These are phyloP conservation scores for Yamadazyma insecticola DNA, from an alignment of 805 yeast species.

Conservation along the genomic window DNA sequence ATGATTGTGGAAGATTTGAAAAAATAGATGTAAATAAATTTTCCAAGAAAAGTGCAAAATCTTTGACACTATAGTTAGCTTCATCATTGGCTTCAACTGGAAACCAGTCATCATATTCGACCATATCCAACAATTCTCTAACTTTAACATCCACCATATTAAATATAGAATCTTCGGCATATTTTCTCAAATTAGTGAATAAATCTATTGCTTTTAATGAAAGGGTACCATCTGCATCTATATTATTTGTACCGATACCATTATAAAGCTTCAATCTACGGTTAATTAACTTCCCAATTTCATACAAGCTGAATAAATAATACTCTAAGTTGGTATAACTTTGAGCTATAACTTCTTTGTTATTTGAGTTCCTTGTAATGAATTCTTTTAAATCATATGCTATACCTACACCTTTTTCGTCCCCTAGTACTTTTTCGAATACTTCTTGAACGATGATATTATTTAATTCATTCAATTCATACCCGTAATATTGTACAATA, in stretches of 20 bases:
- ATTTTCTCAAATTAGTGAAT: conserved; percentile 56
- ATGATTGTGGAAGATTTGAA: conserved; percentile 71
- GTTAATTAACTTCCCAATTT: conserved; percentile 50
- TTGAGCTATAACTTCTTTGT: conserved; percentile 89
- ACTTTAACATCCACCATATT: conserved; percentile 78
- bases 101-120: conserved; percentile 78
- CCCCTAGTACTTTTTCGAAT: conserved; percentile 65
- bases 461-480: conserved; percentile 53
- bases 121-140: conserved; percentile 73
- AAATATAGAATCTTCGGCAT: conserved; percentile 77
- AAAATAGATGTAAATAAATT: conserved; percentile 83
- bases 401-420: conserved; percentile 46
- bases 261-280: conserved; percentile 31
- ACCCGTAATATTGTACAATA: conserved; percentile 58
- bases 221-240: conserved; percentile 34
- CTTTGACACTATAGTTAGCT: conserved; percentile 73
- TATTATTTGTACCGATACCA: conserved; percentile 36
- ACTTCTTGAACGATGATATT: conserved; percentile 56
- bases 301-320: conserved; percentile 70
- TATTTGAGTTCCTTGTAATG: conserved; percentile 59
- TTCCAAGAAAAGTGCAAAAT: conserved; percentile 79
- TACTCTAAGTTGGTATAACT: conserved; percentile 84
- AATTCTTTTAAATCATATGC: conserved; percentile 54
- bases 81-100: conserved; percentile 47
- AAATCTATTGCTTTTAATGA: conserved; percentile 47